Conservation (phyloP, 2,329 filamentous ascomycete species). For the Aureobasidium sp. region DNA sequence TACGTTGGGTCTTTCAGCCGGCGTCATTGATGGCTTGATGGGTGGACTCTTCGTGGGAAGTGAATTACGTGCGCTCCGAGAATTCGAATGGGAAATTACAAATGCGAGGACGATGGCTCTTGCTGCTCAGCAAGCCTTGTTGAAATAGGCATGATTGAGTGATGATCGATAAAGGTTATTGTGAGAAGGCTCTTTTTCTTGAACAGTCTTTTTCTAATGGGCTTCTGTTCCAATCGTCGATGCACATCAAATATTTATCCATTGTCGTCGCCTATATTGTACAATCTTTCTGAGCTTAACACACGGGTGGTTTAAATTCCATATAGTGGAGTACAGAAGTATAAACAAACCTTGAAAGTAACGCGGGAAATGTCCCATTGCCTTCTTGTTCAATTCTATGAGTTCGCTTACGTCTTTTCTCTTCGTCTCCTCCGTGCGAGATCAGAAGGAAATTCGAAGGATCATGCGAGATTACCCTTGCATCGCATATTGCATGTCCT, state of each 20-base stretch:
- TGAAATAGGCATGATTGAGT: neutral
- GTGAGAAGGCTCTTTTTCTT: neutral
- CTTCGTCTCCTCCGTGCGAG: neutral
- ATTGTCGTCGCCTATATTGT: neutral
- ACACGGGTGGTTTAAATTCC: neutral
- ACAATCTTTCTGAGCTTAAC: neutral
- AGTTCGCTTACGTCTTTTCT: neutral
- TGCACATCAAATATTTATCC: neutral
- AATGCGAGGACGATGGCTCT: conserved; percentile 49
- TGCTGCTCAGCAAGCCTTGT: neutral
- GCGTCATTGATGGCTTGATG: conserved; percentile 77
- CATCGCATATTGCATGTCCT: no score
- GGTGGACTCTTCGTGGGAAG: conserved; percentile 78
- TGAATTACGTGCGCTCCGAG: conserved; percentile 73
- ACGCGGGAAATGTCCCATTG: neutral
- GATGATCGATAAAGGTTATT: conserved; percentile 1
- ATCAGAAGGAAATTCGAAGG: no score
- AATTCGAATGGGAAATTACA: conserved; percentile 89
- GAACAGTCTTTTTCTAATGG: neutral
- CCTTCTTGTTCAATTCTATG: neutral
- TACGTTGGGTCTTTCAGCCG: conserved; percentile 68
- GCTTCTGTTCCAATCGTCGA: neutral
- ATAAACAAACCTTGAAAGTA: neutral
- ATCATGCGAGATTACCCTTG: no score
- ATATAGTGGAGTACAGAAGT: neutral